A percentile compares a stretch with the other conserved stretches of the same genome.
Conservation (phyloP, 169 alveolate genomes). For the Eimeria maxima region DNA sequence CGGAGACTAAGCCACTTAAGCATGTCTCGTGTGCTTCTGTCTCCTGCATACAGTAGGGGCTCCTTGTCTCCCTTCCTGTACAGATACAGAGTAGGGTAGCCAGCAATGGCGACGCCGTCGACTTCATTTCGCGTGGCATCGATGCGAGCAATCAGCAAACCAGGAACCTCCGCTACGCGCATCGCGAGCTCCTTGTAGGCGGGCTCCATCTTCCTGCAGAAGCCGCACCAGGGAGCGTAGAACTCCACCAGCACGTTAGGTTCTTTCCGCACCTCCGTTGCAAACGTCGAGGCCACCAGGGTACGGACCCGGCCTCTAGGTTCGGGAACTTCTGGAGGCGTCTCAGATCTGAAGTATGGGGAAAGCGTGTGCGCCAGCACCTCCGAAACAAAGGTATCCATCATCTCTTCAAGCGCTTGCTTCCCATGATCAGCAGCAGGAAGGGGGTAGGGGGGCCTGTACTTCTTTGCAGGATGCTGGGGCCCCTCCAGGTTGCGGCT, state of each 20-base stretch:
- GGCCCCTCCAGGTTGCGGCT: constrained; percentile 57
- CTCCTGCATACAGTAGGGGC: constrained; percentile 66
- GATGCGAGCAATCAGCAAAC: constrained; percentile 74
- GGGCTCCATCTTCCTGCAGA: constrained; percentile 83
- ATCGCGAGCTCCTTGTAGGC: constrained; percentile 82
- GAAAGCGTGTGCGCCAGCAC: constrained; percentile 23
- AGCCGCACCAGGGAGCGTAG: constrained; percentile 84
- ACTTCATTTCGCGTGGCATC: constrained; percentile 79
- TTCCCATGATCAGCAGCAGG: constrained; percentile 2
- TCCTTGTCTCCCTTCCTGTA: constrained; percentile 57
- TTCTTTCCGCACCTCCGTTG: constrained; percentile 23
- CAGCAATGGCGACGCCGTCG: constrained; percentile 57
- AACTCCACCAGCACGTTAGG: constrained; percentile 79
- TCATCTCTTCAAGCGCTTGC: not conserved
- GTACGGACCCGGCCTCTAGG: constrained; percentile 69
- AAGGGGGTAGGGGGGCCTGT: constrained; percentile 20
- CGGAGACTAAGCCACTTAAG: constrained; percentile 75
- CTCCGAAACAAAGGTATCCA: constrained; percentile 31
- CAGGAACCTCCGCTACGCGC: constrained; percentile 70
- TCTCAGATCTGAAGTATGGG: constrained; percentile 80
- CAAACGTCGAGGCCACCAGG: constrained; percentile 69
- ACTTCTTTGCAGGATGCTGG: constrained; percentile 79
- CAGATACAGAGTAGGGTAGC: constrained; percentile 79
- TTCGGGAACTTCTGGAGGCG: constrained; percentile 44
- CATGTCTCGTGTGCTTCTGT: constrained; percentile 76